Conservation (phyloP, 2,329 filamentous ascomycete species). For the Elsinoe fawcettii region DNA sequence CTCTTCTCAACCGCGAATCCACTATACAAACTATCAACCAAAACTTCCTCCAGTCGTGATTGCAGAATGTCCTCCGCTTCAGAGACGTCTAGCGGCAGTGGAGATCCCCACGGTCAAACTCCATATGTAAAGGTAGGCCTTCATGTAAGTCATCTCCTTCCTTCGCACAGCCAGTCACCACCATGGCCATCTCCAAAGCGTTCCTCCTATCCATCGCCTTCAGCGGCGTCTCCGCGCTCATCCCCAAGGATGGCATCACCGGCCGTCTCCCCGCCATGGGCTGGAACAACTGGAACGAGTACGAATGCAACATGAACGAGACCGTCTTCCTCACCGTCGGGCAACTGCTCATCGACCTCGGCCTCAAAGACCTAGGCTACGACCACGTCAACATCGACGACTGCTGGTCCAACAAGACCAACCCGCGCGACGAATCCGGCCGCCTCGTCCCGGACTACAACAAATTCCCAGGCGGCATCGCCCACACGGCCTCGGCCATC, state of each 20-base stretch:
- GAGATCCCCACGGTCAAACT: background rate
- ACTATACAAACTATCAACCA: background rate
- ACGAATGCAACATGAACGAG: background rate
- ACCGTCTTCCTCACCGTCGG: background rate
- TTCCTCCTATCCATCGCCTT: background rate
- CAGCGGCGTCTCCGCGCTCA: background rate
- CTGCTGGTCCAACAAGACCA: background rate
- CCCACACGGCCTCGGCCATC: background rate
- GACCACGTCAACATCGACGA: conserved; percentile 1
- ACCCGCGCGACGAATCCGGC: background rate
- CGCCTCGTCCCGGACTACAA: background rate
- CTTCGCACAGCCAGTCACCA: background rate
- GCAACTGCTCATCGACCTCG: background rate
- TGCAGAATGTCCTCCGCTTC: background rate
- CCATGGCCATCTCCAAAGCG: background rate
- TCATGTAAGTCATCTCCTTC: background rate
- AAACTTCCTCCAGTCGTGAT: background rate
- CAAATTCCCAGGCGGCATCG: background rate
- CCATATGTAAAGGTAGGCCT: background rate
- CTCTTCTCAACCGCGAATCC: background rate
- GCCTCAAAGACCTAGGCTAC: conserved; percentile 1
- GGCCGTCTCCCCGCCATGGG: background rate
- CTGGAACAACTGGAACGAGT: background rate
- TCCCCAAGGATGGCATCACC: background rate
- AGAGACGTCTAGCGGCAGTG: background rate